These are phyloP conservation scores for Ceratonia siliqua DNA, from an alignment of 306 rosid species.

Conservation along the genomic window DNA sequence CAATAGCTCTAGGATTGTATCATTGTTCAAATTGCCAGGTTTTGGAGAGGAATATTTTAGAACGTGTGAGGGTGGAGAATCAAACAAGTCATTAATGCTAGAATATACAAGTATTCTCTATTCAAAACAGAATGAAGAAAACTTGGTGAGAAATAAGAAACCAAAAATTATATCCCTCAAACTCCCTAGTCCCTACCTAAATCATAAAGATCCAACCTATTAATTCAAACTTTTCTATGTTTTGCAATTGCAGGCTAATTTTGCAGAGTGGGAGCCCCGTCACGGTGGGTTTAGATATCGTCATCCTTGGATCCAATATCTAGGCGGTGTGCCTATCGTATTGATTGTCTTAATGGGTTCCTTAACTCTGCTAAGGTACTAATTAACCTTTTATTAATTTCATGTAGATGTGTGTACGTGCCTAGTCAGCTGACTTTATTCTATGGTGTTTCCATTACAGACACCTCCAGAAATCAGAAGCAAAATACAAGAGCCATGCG, in stretches of 20 bases:
- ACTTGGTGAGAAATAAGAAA: constrained; percentile 40
- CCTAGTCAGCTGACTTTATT: no score
- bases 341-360: constrained; percentile 50
- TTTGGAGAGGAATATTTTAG: constrained; percentile 45
- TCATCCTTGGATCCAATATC: constrained; percentile 64
- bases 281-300: constrained; percentile 48
- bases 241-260: constrained; percentile 48
- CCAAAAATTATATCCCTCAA: not conserved
- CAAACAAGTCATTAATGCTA: constrained; percentile 34
- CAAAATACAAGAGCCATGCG: constrained; percentile 48
- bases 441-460: not conserved
- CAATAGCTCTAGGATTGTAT: no score
- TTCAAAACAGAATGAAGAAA: constrained; percentile 52
- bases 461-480: constrained; percentile 30
- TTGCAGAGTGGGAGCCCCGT: constrained; percentile 63
- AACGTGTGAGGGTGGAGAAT: constrained; percentile 1
- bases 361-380: constrained; percentile 34
- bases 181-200: no score
- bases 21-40: constrained; percentile 40
- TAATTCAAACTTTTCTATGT: no score
- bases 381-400: no score
- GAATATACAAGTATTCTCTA: constrained; percentile 50
- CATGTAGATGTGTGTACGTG: no score
- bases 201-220: no score
- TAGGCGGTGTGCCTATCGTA: constrained; percentile 50